Evolutionary conservation across 768 basidiomycete species (phyloP), one percentile per base, ranked within the genome.

Genomic region (Podaxis pistillaris): DNA sequence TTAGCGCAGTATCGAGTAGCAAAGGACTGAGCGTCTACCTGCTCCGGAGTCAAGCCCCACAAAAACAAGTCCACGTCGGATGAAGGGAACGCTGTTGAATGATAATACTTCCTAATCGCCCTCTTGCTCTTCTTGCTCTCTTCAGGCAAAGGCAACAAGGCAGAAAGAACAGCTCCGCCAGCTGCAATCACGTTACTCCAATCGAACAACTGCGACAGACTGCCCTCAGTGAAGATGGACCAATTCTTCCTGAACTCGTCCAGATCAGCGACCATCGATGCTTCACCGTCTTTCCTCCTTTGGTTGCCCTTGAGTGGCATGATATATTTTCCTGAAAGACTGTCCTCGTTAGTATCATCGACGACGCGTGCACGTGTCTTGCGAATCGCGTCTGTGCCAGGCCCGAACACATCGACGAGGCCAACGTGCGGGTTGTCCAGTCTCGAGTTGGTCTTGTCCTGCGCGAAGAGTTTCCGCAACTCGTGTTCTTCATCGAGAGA

Each of bases 131-230:
- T 76, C 73, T 80, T 83, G 33, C 77, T 76, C 12, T 70, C 71
- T 7, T 81, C 81, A 1, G 82, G 75, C 0, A 87, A 72, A 11
- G 86, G 85, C 4, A 76, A 68, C 61, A 88, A 72, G 62, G 84
- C 85, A 2, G 85, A 86, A 38, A 84, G 79, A 22, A 89, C 83
- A 1, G 83, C 75, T 12, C 87, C 86, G 17, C 87, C 86, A 49
- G 85, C 85, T 37, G 80, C 86, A 17, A 87, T 75, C 63, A 88
- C 83, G 66, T 87, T 86, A 72, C 77, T 84, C 86, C 86, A 88
- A 66, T 86, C 81, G 41, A 75, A 26, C 17, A 87, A 74, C 67
- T 87, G 85, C 7, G 83, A 84, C 11, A 88, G 74, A 3, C 85
- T 84, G 2, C 83, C 83, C 67, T 89, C 86, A 12, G 81, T 82